Percentiles rank a stretch among this genome's conserved stretches.
Evolutionary conservation across 1,284 basidiomycete genomes (phyloP).

Genomic region (Paramarasmius palmivorus): DNA sequence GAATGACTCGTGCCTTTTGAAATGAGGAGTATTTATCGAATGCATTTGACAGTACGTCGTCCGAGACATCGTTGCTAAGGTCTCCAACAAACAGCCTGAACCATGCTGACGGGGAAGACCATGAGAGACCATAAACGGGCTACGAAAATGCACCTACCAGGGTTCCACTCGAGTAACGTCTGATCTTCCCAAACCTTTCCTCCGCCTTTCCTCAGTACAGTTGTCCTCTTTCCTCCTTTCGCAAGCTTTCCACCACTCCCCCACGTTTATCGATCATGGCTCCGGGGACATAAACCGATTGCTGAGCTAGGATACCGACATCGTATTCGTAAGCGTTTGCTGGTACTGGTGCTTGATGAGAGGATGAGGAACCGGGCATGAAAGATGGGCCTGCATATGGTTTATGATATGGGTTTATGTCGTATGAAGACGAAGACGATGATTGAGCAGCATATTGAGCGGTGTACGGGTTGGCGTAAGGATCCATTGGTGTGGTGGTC

Average conservation of each 20-base stretch:
- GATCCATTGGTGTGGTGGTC: conserved; percentile 42
- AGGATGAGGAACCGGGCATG: conserved; percentile 61
- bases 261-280: conserved; percentile 86
- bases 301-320: conserved; percentile 83
- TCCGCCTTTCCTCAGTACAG: conserved; percentile 91
- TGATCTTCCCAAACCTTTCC: conserved; percentile 99
- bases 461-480: conserved; percentile 50
- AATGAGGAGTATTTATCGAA: conserved; percentile 94
- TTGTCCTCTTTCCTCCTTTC: conserved; percentile 90
- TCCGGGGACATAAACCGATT: conserved; percentile 86
- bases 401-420: conserved; percentile 77
- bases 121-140: conserved; percentile 12
- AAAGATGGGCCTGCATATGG: conserved; percentile 76
- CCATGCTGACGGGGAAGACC: conserved; percentile 66
- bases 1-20: conserved; percentile 91
- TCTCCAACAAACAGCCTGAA: conserved; percentile 98
- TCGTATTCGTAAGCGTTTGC: conserved; percentile 90
- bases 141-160: conserved; percentile 59
- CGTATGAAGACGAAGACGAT: conserved; percentile 41
- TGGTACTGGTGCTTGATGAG: conserved; percentile 76
- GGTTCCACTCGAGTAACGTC: conserved; percentile 96
- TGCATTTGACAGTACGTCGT: conserved; percentile 89
- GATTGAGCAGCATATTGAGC: conserved; percentile 29
- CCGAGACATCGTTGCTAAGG: conserved; percentile 96
- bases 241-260: conserved; percentile 79